Conservation (phyloP, 805 yeast species). For the Scheffersomyces coipomensis region DNA sequence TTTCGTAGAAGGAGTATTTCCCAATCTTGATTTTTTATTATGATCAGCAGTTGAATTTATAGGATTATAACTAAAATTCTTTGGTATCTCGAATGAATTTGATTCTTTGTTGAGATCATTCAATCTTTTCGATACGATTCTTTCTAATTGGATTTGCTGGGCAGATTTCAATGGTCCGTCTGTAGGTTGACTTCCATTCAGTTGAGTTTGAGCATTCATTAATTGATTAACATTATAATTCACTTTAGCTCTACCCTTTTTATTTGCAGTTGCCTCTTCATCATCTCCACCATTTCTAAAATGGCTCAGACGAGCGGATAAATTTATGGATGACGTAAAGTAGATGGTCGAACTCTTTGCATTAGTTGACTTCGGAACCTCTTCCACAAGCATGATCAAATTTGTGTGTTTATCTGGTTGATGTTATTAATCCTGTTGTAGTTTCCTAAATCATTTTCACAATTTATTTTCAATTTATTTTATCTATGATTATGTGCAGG, state of each 20-base stretch:
- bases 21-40: constrained; percentile 27
- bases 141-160: constrained; percentile 42
- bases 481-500: no score
- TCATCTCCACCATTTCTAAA: constrained; percentile 10
- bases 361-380: constrained; percentile 33
- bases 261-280: constrained; percentile 16
- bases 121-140: constrained; percentile 34
- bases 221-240: constrained; percentile 43
- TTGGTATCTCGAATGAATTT: constrained; percentile 39
- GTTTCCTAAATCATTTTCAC: no score
- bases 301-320: constrained; percentile 34
- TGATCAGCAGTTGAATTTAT: constrained; percentile 20
- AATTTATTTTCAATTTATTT: no score
- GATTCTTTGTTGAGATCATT: constrained; percentile 34
- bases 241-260: constrained; percentile 39
- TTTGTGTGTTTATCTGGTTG: no score
- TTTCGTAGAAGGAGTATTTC: constrained; percentile 45
- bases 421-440: no score
- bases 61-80: constrained; percentile 35
- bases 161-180: constrained; percentile 40
- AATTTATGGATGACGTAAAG: constrained; percentile 40
- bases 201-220: constrained; percentile 42
- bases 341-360: constrained; percentile 35
- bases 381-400: constrained; percentile 49
- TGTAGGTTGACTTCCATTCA: constrained; percentile 19